Evolutionary conservation across 164 flowering plant genomes (phyloP).

Genomic region (Annona squamosa): DNA sequence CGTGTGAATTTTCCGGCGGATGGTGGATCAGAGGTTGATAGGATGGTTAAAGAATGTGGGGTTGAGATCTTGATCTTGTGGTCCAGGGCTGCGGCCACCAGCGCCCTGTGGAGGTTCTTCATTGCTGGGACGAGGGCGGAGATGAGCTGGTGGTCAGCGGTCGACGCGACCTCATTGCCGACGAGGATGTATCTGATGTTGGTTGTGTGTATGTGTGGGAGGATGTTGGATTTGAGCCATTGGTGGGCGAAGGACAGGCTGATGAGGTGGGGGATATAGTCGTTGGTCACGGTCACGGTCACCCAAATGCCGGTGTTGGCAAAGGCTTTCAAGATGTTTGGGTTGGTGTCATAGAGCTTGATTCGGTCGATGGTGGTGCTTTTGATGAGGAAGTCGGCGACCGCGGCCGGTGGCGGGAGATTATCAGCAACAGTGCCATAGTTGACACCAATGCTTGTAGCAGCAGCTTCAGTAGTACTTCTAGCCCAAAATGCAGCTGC

Average conservation of each 20-base stretch:
- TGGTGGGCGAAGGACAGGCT: conserved; percentile 41
- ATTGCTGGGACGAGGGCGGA: conserved; percentile 64
- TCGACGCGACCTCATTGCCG: conserved; percentile 72
- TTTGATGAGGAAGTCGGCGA: conserved; percentile 52
- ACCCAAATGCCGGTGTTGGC: conserved; percentile 60
- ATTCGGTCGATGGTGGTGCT: conserved; percentile 58
- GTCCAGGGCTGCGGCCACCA: conserved; percentile 38
- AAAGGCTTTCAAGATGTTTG: conserved; percentile 47
- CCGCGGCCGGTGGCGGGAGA: conserved; percentile 62
- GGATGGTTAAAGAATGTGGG: conserved; percentile 69
- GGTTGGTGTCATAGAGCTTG: conserved; percentile 57
- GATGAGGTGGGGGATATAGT: conserved; percentile 51
- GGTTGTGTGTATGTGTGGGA: conserved; percentile 49
- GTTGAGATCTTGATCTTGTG: conserved; percentile 59
- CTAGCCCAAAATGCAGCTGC: too few species aligned
- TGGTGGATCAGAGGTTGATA: conserved; percentile 66
- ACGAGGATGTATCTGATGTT: conserved; percentile 58
- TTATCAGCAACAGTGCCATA: conserved; percentile 68
- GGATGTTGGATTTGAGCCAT: conserved; percentile 46
- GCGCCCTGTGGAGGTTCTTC: conserved; percentile 65
- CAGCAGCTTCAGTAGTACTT: too few species aligned
- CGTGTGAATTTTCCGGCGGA: conserved; percentile 60
- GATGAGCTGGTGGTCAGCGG: conserved; percentile 41
- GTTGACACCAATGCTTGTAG: conserved; percentile 43
- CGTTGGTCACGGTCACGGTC: conserved; percentile 60